Evolutionary conservation across 83 land plant genomes (phyloP).

Genomic region (Thuja plicata): DNA sequence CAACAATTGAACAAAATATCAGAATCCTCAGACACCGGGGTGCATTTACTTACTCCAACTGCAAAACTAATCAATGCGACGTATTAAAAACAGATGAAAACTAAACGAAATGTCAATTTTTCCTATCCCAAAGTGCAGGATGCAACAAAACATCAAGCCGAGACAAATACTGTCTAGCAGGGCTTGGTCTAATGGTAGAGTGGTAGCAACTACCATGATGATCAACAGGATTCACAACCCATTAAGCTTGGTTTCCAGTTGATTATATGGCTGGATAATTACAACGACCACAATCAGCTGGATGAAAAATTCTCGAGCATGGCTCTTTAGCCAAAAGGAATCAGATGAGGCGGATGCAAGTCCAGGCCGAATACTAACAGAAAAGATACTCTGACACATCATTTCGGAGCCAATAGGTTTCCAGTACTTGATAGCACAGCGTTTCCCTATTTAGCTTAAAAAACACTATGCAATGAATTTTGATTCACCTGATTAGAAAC

Average conservation of each 20-base stretch:
- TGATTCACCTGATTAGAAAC: background rate
- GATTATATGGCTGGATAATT: background rate
- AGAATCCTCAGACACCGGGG: background rate
- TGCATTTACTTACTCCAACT: background rate
- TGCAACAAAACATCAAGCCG: background rate
- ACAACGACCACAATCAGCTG: background rate
- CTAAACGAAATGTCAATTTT: background rate
- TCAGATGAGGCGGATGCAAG: background rate
- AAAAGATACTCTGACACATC: background rate
- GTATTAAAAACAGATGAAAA: background rate
- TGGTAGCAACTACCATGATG: background rate
- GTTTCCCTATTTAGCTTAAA: background rate
- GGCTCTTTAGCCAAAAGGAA: background rate
- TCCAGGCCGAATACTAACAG: background rate
- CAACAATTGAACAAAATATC: conserved; percentile 13
- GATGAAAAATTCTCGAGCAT: background rate
- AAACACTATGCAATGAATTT: background rate
- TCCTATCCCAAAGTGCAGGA: background rate
- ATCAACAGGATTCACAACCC: background rate
- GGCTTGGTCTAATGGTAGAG: background rate
- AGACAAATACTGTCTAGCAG: background rate
- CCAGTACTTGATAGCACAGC: background rate
- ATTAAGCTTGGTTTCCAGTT: background rate
- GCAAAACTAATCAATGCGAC: background rate
- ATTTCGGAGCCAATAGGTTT: background rate